A percentile compares a stretch with the other conserved stretches of the same genome.
These are phyloP conservation scores for Litsea cubeba DNA, from an alignment of 164 flowering plant genomes.

Conservation along the genomic window DNA sequence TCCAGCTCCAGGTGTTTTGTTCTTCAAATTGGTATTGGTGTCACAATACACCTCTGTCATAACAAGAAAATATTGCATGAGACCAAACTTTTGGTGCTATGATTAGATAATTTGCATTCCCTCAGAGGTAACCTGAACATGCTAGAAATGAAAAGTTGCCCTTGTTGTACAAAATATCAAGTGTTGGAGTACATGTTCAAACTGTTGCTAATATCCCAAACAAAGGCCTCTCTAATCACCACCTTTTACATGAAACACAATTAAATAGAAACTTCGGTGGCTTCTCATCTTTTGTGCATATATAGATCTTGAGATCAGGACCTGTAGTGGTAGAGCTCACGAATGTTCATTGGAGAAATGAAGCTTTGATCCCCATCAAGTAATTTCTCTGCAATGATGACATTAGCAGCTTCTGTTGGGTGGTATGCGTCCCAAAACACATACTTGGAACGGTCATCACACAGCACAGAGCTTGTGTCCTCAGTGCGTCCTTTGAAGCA, in stretches of 20 bases:
- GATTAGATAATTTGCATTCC: too few relatives aligned
- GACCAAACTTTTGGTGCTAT: too few relatives aligned
- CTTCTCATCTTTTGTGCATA: background rate
- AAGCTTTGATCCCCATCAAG: conserved; percentile 36
- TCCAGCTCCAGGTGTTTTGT: too few relatives aligned
- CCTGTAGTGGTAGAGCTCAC: conserved; percentile 31
- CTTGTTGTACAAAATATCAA: too few relatives aligned
- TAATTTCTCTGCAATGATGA: conserved; percentile 32
- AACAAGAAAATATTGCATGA: too few relatives aligned
- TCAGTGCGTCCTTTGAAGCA: conserved; percentile 30
- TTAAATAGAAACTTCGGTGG: background rate
- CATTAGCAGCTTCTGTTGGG: conserved; percentile 59
- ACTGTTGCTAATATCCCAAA: too few relatives aligned
- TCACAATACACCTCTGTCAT: too few relatives aligned
- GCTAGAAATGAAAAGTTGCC: background rate
- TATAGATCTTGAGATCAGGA: background rate
- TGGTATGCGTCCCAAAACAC: conserved; percentile 74
- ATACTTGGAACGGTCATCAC: conserved; percentile 53
- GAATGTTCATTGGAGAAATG: conserved; percentile 39
- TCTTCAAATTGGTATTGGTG: too few relatives aligned
- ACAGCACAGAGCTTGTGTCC: conserved; percentile 29
- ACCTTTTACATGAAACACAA: background rate
- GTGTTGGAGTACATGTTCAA: too few relatives aligned
- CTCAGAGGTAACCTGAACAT: background rate
- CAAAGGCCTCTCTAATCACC: background rate